Evolutionary conservation across 306 rosid species (phyloP).

Genomic region (Cicer cuneatum): DNA sequence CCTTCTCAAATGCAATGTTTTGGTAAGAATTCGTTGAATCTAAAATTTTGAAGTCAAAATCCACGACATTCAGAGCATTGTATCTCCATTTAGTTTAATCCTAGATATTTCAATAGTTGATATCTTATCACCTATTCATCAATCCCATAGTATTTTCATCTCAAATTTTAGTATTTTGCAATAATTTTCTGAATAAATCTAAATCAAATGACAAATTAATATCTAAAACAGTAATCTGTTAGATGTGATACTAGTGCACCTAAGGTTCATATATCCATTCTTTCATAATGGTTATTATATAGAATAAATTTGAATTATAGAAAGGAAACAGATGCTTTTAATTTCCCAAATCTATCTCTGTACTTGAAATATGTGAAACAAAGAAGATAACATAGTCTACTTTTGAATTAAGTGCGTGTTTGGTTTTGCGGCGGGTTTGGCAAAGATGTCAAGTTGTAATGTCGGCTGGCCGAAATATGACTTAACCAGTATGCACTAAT

Average conservation of each 20-base stretch:
- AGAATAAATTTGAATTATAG: conserved; percentile 17
- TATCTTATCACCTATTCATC: neutral
- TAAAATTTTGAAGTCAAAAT: conserved; percentile 4
- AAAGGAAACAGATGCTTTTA: conserved; percentile 33
- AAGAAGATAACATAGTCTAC: conserved; percentile 1
- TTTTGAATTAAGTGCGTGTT: neutral
- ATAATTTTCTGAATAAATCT: conserved; percentile 10
- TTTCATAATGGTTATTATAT: conserved; percentile 23
- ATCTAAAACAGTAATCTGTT: neutral
- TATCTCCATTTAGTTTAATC: conserved; percentile 13
- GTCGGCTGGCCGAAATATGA: conserved; percentile 19
- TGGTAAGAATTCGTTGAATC: neutral
- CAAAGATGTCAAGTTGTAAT: conserved; percentile 28
- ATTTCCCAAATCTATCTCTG: conserved; percentile 22
- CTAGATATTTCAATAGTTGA: neutral
- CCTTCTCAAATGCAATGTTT: conserved; percentile 13
- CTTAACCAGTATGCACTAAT: conserved; percentile 20
- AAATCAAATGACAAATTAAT: neutral
- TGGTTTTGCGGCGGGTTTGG: too few relatives aligned
- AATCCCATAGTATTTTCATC: neutral
- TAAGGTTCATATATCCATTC: conserved; percentile 13
- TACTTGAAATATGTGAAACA: neutral
- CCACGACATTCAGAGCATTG: neutral
- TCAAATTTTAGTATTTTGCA: neutral
- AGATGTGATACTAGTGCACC: neutral